Base-by-base conservation (phyloP, 1,284 basidiomycete species). In the Sporisorium graminicola region DNA sequence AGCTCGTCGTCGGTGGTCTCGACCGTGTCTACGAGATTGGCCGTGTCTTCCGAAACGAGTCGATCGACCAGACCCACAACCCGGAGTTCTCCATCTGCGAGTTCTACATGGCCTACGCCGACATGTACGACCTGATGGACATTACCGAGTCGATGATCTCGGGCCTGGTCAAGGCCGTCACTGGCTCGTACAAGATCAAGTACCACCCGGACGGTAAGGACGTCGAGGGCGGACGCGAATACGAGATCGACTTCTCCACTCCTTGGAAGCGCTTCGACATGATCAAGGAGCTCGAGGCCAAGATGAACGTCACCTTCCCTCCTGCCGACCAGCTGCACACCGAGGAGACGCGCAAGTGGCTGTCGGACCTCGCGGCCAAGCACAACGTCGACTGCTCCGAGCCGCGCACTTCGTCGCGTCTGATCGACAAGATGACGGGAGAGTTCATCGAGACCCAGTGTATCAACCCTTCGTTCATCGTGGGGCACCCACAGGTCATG, bases 251-350 rank as follows among this genome's bases (percentile, higher is more conserved):
- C 82, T 99, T 98, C 87, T 87, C 91, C 87, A 89, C 92, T 54
- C 96, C 96, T n/a, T 99, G 97, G 97, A 98, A 98, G 92, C 89
- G 94, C 75, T 97, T 95, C 86, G 94, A 99, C 87, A 99, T 99
- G 96, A 97, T 85, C 77, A 91, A 89, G 83, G 98, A 97, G 61
- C 88, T 99, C 63, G 96, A 99, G 88, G 92, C 95, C 88, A 94
- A 98, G 90, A 88, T 96, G 64, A 89, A 89, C 50, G 93, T 94
- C 85, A 95, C 90, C 87, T 98, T 99, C 90, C 96, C 96, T 2
- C 91, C 93, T 59, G 94, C 94, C 44, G 93, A 98, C 67, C 91
- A 92, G 44, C 89, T 99, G 52, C 94, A 97, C 86, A 94, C 93
- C 6, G 90, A 91, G 4, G 92, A 94, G 86, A 90, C 95, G 49